phyloP scores from a whole-genome alignment of 371 early-diverging fungal genomes.

The Dipsacomyces acuminosporus region DNA sequence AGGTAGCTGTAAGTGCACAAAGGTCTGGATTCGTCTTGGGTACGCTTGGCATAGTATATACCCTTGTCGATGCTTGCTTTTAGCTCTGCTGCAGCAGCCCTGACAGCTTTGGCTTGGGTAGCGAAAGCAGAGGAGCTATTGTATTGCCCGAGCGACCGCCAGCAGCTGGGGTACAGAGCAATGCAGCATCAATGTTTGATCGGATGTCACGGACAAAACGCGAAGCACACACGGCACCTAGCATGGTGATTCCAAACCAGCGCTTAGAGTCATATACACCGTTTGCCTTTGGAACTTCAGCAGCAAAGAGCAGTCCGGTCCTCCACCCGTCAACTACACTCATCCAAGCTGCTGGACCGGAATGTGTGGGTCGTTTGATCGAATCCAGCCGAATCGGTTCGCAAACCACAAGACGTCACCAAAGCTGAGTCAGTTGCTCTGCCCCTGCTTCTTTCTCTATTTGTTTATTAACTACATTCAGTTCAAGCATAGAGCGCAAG shows the following conservation, averaged over 20 bases:
- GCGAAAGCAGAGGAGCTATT: constrained; percentile 85
- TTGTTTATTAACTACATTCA: too few relatives aligned
- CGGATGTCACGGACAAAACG: constrained; percentile 82
- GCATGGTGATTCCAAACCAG: constrained; percentile 91
- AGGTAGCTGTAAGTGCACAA: too few relatives aligned
- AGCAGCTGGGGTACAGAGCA: constrained; percentile 76
- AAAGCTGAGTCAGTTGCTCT: too few relatives aligned
- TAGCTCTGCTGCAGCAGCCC: constrained; percentile 1
- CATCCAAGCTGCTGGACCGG: too few relatives aligned
- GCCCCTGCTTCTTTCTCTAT: too few relatives aligned
- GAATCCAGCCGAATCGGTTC: too few relatives aligned
- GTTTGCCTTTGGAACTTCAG: constrained; percentile 85
- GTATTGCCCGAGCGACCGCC: constrained; percentile 97
- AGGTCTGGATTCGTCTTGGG: too few relatives aligned
- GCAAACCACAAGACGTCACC: too few relatives aligned
- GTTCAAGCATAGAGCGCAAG: too few relatives aligned
- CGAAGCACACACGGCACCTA: constrained; percentile 92
- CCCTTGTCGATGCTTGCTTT: constrained; percentile 4
- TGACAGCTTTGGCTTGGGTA: constrained; percentile 46
- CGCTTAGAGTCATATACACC: constrained; percentile 56
- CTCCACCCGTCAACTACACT: too few relatives aligned
- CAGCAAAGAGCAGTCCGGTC: constrained; percentile 93
- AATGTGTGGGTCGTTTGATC: too few relatives aligned
- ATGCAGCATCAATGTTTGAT: constrained; percentile 58
- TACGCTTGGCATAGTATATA: not conserved